phyloP scores from a whole-genome alignment of 73 alveolate species.

The Blepharisma stoltei region DNA sequence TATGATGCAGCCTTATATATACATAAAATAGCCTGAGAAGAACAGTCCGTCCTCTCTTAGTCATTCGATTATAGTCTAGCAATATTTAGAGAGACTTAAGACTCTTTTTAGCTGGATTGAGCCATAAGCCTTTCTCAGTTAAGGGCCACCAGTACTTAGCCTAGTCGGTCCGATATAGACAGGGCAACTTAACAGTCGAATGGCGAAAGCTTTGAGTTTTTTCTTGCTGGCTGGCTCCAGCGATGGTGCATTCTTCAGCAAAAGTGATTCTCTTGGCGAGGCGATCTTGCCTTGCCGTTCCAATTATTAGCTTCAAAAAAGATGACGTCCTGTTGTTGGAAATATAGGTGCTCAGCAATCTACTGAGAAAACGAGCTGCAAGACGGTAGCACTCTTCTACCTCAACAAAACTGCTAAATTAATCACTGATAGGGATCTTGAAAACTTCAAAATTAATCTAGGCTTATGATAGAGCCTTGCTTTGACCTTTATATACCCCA shows the following conservation, averaged over 20 bases:
- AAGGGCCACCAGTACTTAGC: too few species aligned
- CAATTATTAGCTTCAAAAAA: not conserved
- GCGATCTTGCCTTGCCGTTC: too few species aligned
- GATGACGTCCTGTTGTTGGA: conserved; percentile 31
- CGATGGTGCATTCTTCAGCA: too few species aligned
- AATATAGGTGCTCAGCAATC: too few species aligned
- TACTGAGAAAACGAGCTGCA: conserved; percentile 22
- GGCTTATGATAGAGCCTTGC: conserved; percentile 51
- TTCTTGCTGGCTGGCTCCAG: too few species aligned
- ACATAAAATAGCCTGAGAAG: too few species aligned
- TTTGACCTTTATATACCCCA: conserved; percentile 53
- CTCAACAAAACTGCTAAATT: not conserved
- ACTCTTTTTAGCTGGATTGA: conserved; percentile 18
- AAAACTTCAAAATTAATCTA: conserved; percentile 29
- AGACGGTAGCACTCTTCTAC: not conserved
- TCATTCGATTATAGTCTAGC: conserved; percentile 30
- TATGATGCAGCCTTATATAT: too few species aligned
- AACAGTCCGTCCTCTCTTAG: conserved; percentile 38
- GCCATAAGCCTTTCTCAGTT: too few species aligned
- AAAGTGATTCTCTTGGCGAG: too few species aligned
- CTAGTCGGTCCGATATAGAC: too few species aligned
- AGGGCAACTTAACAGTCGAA: too few species aligned
- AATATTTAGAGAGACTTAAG: conserved; percentile 29
- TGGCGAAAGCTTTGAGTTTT: too few species aligned
- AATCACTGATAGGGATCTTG: conserved; percentile 49